Percentiles rank a stretch among this genome's conserved stretches.
Conservation (phyloP, 2,329 filamentous ascomycete species). For the Apiospora phragmitis region DNA sequence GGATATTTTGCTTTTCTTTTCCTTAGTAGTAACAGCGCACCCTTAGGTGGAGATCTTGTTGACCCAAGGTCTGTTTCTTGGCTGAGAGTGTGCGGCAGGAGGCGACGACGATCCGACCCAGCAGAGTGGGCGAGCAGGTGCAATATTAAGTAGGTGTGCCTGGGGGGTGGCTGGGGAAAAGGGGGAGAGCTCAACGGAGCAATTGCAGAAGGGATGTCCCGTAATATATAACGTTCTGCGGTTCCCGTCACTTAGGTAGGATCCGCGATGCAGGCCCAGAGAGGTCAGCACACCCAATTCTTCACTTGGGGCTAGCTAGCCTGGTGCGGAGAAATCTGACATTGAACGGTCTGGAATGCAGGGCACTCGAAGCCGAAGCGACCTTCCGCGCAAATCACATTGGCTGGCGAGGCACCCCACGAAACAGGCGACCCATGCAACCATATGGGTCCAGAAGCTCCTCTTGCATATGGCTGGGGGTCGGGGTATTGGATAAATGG, state of each 20-base stretch:
- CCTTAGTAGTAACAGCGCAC: not conserved
- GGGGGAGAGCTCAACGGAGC: not conserved
- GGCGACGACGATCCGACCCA: not conserved
- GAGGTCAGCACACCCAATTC: not conserved
- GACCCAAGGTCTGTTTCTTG: not conserved
- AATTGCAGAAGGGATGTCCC: not conserved
- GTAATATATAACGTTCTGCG: not conserved
- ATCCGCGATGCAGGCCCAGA: not conserved
- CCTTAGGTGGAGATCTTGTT: slow-evolving; percentile 7
- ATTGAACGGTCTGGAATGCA: not conserved
- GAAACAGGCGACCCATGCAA: not conserved
- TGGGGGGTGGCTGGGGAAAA: not conserved
- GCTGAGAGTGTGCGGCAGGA: not conserved
- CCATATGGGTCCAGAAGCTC: not conserved
- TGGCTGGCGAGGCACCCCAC: not conserved
- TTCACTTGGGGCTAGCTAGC: not conserved
- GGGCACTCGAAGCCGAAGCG: not conserved
- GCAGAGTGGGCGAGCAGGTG: not conserved
- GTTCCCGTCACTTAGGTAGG: not conserved
- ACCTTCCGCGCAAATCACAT: not conserved
- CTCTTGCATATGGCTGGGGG: not conserved
- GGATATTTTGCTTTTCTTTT: not conserved
- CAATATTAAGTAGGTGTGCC: not conserved
- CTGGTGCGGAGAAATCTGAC: not conserved
- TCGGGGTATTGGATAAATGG: slow-evolving; percentile 3